A percentile compares a stretch with the other conserved stretches of the same genome.
Conservation (phyloP, 108 stramenopile species). For the Ochromonas danica region DNA sequence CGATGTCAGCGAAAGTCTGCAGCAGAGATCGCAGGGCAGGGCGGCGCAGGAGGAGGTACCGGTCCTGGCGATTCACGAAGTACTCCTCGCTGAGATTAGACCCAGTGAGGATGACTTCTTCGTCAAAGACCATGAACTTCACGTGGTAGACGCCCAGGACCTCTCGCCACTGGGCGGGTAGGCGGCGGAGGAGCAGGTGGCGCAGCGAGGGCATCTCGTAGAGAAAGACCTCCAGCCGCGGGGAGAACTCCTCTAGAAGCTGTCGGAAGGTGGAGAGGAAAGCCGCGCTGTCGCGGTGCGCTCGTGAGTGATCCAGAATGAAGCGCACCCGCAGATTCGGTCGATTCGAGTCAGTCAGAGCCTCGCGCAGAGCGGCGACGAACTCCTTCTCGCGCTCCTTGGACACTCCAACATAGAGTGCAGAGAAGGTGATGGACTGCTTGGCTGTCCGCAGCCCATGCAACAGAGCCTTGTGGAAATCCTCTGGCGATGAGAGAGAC, state of each 20-base stretch:
- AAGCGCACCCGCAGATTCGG: background rate
- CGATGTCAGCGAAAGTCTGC: background rate
- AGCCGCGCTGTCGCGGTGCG: background rate
- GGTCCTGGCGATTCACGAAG: slow-evolving; percentile 31
- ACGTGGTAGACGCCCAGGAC: background rate
- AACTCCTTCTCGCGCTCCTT: too few relatives aligned
- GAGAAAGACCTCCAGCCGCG: background rate
- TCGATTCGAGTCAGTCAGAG: too few relatives aligned
- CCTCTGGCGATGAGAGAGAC: too few relatives aligned
- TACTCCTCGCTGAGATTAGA: slow-evolving; percentile 35
- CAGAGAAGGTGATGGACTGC: too few relatives aligned
- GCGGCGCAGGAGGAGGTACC: slow-evolving; percentile 2
- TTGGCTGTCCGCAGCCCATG: too few relatives aligned
- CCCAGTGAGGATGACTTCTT: slow-evolving; percentile 26
- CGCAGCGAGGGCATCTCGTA: background rate
- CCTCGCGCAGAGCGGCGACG: too few relatives aligned
- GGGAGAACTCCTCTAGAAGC: background rate
- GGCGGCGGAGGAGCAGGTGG: background rate
- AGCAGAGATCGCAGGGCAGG: background rate
- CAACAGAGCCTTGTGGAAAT: too few relatives aligned
- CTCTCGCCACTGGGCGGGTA: background rate
- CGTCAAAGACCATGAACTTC: slow-evolving; percentile 25
- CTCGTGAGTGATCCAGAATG: slow-evolving; percentile 15
- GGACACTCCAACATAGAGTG: too few relatives aligned
- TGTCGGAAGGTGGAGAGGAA: background rate